Percentiles rank a stretch among this genome's conserved stretches.
These are phyloP conservation scores for Talaromyces atroroseus DNA, from an alignment of 2,329 filamentous ascomycete species.

Conservation along the genomic window DNA sequence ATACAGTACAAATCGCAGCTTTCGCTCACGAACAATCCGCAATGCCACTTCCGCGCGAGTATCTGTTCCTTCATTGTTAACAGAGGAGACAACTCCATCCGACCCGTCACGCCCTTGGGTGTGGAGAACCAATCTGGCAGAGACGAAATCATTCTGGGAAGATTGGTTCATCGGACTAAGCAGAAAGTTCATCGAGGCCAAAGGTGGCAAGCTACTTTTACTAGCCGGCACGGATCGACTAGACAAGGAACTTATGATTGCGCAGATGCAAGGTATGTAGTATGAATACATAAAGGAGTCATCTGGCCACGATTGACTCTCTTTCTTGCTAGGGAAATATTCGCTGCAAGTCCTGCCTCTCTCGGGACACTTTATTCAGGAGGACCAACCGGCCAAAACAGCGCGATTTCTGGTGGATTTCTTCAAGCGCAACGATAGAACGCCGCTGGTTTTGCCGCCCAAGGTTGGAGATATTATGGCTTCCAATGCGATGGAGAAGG, in stretches of 20 bases:
- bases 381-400: constrained; percentile 87
- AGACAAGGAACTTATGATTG: constrained; percentile 89
- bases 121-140: constrained; percentile 79
- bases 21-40: constrained; percentile 78
- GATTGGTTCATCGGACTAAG: constrained; percentile 88
- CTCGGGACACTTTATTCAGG: constrained; percentile 93
- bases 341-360: constrained; percentile 91
- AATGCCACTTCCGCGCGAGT: constrained; percentile 77
- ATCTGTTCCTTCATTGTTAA: constrained; percentile 76
- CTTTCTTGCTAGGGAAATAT: constrained; percentile 63
- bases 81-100: constrained; percentile 34
- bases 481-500: constrained; percentile 37
- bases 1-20: constrained; percentile 30
- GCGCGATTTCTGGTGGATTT: constrained; percentile 84
- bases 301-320: background rate
- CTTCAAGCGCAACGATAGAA: constrained; percentile 83
- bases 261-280: constrained; percentile 80
- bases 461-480: constrained; percentile 72
- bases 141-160: constrained; percentile 88
- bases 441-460: constrained; percentile 75
- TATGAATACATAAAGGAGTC: too few species aligned
- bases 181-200: constrained; percentile 75
- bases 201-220: constrained; percentile 76
- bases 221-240: constrained; percentile 84
- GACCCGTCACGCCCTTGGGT: constrained; percentile 56